Evolutionary conservation across 257 asterid genomes (phyloP).

Genomic region (Pogostemon cablin): DNA sequence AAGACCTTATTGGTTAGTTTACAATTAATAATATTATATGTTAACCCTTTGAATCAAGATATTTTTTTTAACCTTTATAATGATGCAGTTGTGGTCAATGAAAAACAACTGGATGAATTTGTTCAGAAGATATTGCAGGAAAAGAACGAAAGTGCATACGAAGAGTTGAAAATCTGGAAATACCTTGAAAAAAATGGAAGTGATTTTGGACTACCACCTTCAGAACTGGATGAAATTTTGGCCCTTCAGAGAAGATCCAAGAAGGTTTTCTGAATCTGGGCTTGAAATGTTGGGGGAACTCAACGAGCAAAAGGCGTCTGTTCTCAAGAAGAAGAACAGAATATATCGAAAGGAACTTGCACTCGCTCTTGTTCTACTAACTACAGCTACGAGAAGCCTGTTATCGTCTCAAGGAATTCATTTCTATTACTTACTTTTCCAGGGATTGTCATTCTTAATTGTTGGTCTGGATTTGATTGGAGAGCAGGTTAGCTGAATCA

Average conservation of each 20-base stretch:
- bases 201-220: constrained; percentile 55
- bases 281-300: constrained; percentile 41
- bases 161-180: constrained; percentile 33
- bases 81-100: constrained; percentile 48
- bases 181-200: constrained; percentile 48
- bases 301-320: constrained; percentile 17
- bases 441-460: constrained; percentile 42
- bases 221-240: constrained; percentile 48
- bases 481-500: constrained; percentile 34
- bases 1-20: too few species aligned
- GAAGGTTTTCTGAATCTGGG: constrained; percentile 42
- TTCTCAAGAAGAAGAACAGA: constrained; percentile 34
- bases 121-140: constrained; percentile 41
- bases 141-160: constrained; percentile 28
- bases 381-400: constrained; percentile 47
- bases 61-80: background rate
- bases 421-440: constrained; percentile 50
- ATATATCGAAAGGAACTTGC: constrained; percentile 41
- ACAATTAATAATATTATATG: too few species aligned
- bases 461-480: constrained; percentile 50
- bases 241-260: constrained; percentile 46
- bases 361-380: constrained; percentile 45
- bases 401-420: constrained; percentile 48
- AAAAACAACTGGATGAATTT: constrained; percentile 37
- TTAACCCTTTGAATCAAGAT: too few species aligned